Conservation (phyloP, 2,329 filamentous ascomycete species). For the Chalaropsis thielavioides region DNA sequence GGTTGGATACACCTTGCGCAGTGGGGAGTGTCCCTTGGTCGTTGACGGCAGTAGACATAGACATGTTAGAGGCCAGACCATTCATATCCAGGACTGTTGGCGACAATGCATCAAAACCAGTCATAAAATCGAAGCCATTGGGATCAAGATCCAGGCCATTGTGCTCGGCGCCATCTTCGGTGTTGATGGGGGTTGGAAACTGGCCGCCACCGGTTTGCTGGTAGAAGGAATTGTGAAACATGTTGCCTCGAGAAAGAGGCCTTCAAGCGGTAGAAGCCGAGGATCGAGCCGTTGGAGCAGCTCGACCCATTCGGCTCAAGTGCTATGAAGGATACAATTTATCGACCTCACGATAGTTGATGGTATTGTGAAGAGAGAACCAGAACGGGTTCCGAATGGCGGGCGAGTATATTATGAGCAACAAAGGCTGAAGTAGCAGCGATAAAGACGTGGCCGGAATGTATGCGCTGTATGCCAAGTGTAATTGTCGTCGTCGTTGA, state of each 20-base stretch:
- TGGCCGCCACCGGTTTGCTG: conserved; percentile 1
- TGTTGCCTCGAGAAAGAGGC: conserved; percentile 5
- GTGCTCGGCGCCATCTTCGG: background rate
- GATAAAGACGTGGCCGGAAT: background rate
- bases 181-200: background rate
- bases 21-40: background rate
- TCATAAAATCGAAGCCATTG: conserved; percentile 3
- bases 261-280: conserved; percentile 4
- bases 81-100: background rate
- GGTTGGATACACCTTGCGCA: conserved; percentile 14
- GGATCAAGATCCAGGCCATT: background rate
- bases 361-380: background rate
- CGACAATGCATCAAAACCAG: conserved; percentile 1
- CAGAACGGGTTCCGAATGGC: background rate
- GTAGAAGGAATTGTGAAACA: conserved; percentile 5
- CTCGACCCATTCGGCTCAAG: conserved; percentile 13
- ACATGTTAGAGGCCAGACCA: conserved; percentile 9
- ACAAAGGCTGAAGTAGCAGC: background rate
- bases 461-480: background rate
- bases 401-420: too few relatives aligned
- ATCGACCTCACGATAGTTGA: background rate
- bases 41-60: background rate
- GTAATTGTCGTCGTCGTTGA: background rate
- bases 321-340: background rate
- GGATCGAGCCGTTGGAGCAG: background rate